phyloP scores from a whole-genome alignment of 2,329 filamentous ascomycete genomes.

The Shiraia bambusicola region DNA sequence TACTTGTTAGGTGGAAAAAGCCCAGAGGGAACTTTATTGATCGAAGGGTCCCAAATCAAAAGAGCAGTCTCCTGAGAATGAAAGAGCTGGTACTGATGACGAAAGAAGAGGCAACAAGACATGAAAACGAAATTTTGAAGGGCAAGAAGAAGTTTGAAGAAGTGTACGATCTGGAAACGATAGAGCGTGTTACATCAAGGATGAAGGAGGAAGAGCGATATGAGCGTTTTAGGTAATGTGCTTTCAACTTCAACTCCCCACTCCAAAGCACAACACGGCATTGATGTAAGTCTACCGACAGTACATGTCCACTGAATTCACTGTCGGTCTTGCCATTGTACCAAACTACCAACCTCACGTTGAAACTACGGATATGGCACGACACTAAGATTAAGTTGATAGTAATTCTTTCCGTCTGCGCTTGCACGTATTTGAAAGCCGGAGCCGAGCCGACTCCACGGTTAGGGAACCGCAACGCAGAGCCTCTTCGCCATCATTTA shows the following conservation, averaged over 20 bases:
- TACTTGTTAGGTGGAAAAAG: conserved; percentile 76
- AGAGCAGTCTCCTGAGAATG: conserved; percentile 67
- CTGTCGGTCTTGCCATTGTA: neutral
- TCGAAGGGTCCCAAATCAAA: conserved; percentile 70
- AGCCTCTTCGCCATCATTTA: too few relatives aligned
- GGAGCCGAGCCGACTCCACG: too few relatives aligned
- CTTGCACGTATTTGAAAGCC: too few relatives aligned
- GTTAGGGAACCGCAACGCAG: too few relatives aligned
- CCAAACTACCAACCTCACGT: too few relatives aligned
- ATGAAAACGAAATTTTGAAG: conserved; percentile 77
- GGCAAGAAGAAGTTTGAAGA: conserved; percentile 68
- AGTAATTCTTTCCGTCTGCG: too few relatives aligned
- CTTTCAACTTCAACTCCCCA: neutral
- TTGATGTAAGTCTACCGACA: neutral
- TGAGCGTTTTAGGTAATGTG: conserved; percentile 49
- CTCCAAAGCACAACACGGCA: neutral
- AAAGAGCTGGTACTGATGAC: conserved; percentile 86
- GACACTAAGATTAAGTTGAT: too few relatives aligned
- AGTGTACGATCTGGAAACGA: conserved; percentile 69
- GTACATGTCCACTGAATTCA: neutral
- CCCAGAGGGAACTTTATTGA: conserved; percentile 66
- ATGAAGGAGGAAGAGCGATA: conserved; percentile 66
- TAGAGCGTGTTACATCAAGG: conserved; percentile 67
- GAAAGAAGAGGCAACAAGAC: conserved; percentile 79
- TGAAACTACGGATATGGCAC: too few relatives aligned